phyloP scores from a whole-genome alignment of 2,329 filamentous ascomycete genomes.

The Cyphellophora europaea region DNA sequence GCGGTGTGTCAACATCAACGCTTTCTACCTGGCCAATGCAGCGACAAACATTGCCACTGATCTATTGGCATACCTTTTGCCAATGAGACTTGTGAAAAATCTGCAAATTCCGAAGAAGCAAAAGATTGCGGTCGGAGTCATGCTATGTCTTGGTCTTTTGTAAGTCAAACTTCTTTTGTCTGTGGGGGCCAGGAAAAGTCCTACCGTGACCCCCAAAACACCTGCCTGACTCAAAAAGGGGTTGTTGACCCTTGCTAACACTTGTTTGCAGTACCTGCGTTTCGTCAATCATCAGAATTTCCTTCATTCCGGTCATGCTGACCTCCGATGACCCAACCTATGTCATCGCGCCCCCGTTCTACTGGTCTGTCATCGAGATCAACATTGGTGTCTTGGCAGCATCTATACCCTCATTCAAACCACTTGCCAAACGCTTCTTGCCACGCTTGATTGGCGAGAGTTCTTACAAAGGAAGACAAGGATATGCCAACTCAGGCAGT shows the following conservation, averaged over 20 bases:
- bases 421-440: neutral
- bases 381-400: conserved; percentile 34
- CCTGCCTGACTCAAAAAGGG: too few species aligned
- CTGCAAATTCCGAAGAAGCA: conserved; percentile 40
- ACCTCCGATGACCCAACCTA: conserved; percentile 12
- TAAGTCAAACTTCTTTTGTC: too few species aligned
- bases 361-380: conserved; percentile 33
- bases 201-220: too few species aligned
- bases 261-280: conserved; percentile 37
- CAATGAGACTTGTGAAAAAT: conserved; percentile 37
- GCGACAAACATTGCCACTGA: conserved; percentile 53
- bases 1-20: conserved; percentile 39
- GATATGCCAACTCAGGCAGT: neutral
- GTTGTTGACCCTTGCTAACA: too few species aligned
- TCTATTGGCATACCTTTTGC: conserved; percentile 44
- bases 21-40: conserved; percentile 45
- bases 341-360: conserved; percentile 30
- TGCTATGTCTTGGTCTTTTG: conserved; percentile 44
- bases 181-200: too few species aligned
- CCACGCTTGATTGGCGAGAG: neutral
- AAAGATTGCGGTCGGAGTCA: conserved; percentile 34
- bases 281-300: conserved; percentile 33
- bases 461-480: neutral
- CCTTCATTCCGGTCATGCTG: conserved; percentile 10
- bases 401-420: conserved; percentile 24